Base-by-base conservation (phyloP, 768 basidiomycete species). In the Gyrodon lividus region DNA sequence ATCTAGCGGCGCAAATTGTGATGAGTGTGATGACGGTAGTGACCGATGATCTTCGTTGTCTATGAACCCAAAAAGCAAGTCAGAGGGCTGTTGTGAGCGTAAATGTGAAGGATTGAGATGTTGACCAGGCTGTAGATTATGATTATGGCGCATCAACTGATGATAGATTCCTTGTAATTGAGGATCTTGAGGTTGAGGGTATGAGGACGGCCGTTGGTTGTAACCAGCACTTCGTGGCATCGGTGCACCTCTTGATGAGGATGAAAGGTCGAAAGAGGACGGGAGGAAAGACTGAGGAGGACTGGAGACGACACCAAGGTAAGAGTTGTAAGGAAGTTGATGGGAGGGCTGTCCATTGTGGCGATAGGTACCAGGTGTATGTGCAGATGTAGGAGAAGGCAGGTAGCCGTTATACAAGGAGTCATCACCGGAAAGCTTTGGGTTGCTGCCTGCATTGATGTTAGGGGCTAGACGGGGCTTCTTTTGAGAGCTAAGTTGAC, bases 141-240 rank as follows among this genome's bases (percentile, higher is more conserved):
- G 12, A 48, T 59, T 68, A 31, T 63, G 65, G 46, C 66, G 65
- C 54, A 63, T 68, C 20, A 66, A 20, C n/a, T 61, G 63, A 19
- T 69, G 60, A 48, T 70, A 67, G 6, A 68, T 59, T 51, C 66
- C 66, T 43, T 68, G 68, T 9, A 68, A 16, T 34, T 67, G 68
- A 14, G 63, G 16, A 35, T 67, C 66, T 50, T 63, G 67, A n/a
- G 61, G 60, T 24, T 69, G 64, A 13, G 64, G 54, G 47, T 67
- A 68, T 43, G 53, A 9, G 3, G 64, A 55, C 6, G 66, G 52
- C 24, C 69, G 67, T 43, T 60, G 58, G 37, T 34, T 60, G 38
- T 70, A 69, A 17, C 54, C 56, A n/a, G 48, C 23, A 17, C 52
- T 58, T 33, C 67, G 62, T 16, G 69, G 56, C 50, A 59, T 40